Evolutionary conservation across 2,329 filamentous ascomycete genomes (phyloP).

Genomic region (Microdochium nivale): DNA sequence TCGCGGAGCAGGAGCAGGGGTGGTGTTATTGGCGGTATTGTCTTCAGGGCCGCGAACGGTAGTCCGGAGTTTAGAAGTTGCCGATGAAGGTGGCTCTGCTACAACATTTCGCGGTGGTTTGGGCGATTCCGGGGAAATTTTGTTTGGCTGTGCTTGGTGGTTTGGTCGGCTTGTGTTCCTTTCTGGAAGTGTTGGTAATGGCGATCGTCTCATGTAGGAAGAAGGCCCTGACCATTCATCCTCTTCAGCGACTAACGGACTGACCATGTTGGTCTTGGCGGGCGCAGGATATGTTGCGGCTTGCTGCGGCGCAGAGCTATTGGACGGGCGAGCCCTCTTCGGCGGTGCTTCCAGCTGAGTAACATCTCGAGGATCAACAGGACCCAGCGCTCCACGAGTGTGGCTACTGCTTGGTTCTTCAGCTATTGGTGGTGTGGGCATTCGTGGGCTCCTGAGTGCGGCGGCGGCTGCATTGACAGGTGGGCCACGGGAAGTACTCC

Average conservation of each 20-base stretch:
- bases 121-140: constrained; percentile 17
- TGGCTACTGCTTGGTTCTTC: background rate
- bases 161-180: constrained; percentile 15
- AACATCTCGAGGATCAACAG: background rate
- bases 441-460: background rate
- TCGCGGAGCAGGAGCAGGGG: constrained; percentile 18
- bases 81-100: constrained; percentile 42
- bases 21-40: constrained; percentile 19
- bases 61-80: constrained; percentile 42
- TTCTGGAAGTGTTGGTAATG: constrained; percentile 20
- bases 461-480: background rate
- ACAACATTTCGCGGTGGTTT: constrained; percentile 27
- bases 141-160: constrained; percentile 6
- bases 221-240: constrained; percentile 11
- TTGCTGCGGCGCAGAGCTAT: background rate
- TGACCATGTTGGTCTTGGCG: background rate
- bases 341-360: background rate
- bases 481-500: background rate
- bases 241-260: constrained; percentile 11
- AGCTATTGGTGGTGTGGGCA: background rate
- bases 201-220: constrained; percentile 11
- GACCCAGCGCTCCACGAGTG: background rate
- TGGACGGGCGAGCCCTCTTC: background rate
- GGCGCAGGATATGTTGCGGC: background rate
- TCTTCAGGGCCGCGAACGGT: constrained; percentile 51